Evolutionary conservation across 768 basidiomycete species (phyloP).

Genomic region (Leccinum sublutescens): DNA sequence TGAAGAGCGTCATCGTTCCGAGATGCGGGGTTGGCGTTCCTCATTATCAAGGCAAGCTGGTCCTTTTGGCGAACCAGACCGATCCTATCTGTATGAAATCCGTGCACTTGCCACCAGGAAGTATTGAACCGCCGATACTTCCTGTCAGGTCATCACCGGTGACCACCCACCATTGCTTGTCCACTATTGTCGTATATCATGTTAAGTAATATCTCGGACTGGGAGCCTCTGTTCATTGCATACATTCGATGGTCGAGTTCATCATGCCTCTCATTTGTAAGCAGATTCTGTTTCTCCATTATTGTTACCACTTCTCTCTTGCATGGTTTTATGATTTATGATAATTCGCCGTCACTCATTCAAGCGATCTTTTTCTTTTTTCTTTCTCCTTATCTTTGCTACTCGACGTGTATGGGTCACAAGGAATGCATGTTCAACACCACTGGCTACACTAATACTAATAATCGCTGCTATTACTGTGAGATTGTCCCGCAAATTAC

Average conservation of each 20-base stretch:
- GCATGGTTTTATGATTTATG: slow-evolving; percentile 32
- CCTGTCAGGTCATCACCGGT: background rate
- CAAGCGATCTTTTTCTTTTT: background rate
- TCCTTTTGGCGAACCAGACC: slow-evolving; percentile 45
- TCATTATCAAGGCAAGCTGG: slow-evolving; percentile 22
- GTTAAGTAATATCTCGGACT: slow-evolving; percentile 22
- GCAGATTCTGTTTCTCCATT: slow-evolving; percentile 25
- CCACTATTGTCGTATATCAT: slow-evolving; percentile 10
- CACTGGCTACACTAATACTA: slow-evolving; percentile 20
- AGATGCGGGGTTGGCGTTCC: slow-evolving; percentile 79
- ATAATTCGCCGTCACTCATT: slow-evolving; percentile 25
- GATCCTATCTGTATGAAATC: slow-evolving; percentile 74
- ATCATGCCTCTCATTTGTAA: slow-evolving; percentile 29
- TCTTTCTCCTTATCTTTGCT: slow-evolving; percentile 16
- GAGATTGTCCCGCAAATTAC: background rate
- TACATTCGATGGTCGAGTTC: slow-evolving; percentile 21
- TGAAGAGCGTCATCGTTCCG: slow-evolving; percentile 77
- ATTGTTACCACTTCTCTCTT: slow-evolving; percentile 24
- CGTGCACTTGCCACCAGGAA: slow-evolving; percentile 83
- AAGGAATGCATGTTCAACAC: slow-evolving; percentile 35
- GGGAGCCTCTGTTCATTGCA: slow-evolving; percentile 18
- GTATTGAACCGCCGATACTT: slow-evolving; percentile 46
- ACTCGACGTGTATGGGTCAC: slow-evolving; percentile 39
- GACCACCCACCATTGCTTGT: slow-evolving; percentile 3
- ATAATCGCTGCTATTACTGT: slow-evolving; percentile 10